A percentile compares a stretch with the other conserved stretches of the same genome.
These are phyloP conservation scores for Alternaria gaisen DNA, from an alignment of 2,329 filamentous ascomycete species.

Conservation along the genomic window DNA sequence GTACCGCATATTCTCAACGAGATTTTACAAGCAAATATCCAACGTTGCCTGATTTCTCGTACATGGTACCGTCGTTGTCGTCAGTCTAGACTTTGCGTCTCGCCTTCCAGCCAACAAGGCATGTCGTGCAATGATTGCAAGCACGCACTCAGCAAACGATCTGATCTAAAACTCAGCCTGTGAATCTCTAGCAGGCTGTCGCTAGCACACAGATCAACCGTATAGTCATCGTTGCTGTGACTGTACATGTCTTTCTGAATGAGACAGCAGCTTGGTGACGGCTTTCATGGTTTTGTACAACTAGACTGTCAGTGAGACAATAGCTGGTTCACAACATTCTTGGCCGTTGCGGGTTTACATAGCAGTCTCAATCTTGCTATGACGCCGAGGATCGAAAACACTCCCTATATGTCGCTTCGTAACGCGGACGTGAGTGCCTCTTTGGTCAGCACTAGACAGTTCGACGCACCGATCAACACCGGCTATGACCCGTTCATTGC, in stretches of 20 bases:
- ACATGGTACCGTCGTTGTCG: conserved; percentile 38
- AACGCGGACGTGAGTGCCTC: no score
- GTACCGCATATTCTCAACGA: conserved; percentile 57
- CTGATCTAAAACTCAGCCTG: conserved; percentile 55
- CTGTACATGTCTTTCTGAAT: conserved; percentile 10
- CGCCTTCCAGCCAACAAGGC: conserved; percentile 56
- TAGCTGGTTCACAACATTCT: no score
- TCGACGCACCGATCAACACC: no score
- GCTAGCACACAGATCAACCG: no score
- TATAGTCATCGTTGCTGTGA: no score
- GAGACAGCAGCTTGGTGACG: conserved; percentile 50
- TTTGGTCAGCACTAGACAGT: no score
- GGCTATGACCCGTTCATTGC: no score
- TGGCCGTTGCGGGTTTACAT: no score
- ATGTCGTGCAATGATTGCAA: conserved; percentile 58
- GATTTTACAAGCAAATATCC: conserved; percentile 58
- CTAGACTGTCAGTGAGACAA: no score
- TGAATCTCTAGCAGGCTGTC: conserved; percentile 25
- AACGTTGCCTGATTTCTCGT: conserved; percentile 48
- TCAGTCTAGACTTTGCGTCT: conserved; percentile 50
- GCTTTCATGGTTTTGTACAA: conserved; percentile 28
- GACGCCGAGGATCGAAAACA: no score
- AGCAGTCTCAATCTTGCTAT: no score
- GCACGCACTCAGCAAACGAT: conserved; percentile 54
- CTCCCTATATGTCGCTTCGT: no score